Base-by-base conservation (phyloP, 2,329 filamentous ascomycete species). In the Fusarium udum region DNA sequence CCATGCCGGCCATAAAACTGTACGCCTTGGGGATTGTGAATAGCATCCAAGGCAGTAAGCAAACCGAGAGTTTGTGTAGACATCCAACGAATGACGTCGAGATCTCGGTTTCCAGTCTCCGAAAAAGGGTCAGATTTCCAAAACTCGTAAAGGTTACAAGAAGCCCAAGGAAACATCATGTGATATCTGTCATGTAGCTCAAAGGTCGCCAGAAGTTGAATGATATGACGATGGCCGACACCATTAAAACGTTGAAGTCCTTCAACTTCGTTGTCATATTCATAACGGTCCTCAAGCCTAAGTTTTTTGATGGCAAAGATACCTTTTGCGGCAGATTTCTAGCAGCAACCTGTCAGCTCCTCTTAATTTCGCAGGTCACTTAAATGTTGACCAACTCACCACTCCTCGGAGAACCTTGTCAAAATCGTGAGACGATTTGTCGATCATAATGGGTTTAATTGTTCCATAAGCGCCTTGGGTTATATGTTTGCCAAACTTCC, bases 351-450 rank as follows among this genome's bases (percentile, higher is more conserved):
- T 52, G n/a, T 52, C 3, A 52, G n/a, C 34, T 22, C 11, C 11
- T 7, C n/a, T 20, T 4, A 11, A 7, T 20, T 36, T 34, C 9
- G 16, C 8, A 20, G 2, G 5, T 26, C 12, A 0, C n/a, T 14
- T 15, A 4, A 6, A 52, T 10, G 2, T 18, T 26, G 12, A 20
- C 8, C 49, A 36, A 36, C 32, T 52, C 16, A 52, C 49, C 16
- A 26, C 16, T 3, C 49, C 32, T 24, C 4, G 24, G 12, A 52
- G 49, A 14, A 52, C n/a, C 32, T 36, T 20, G 0, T 24, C 32
- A 26, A 52, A 52, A 6, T 26, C 7, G n/a, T 52, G 49, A 36
- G n/a, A 52, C 24, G n/a, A 52, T 20, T 36, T 52, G 22, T 52
- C 32, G 16, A 52, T 36, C 24, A 26, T 3, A n/a, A 36, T 36